Evolutionary conservation across 768 basidiomycete genomes (phyloP), one percentile per base, ranked within the genome.

Genomic region (Naganishia kalamii): DNA sequence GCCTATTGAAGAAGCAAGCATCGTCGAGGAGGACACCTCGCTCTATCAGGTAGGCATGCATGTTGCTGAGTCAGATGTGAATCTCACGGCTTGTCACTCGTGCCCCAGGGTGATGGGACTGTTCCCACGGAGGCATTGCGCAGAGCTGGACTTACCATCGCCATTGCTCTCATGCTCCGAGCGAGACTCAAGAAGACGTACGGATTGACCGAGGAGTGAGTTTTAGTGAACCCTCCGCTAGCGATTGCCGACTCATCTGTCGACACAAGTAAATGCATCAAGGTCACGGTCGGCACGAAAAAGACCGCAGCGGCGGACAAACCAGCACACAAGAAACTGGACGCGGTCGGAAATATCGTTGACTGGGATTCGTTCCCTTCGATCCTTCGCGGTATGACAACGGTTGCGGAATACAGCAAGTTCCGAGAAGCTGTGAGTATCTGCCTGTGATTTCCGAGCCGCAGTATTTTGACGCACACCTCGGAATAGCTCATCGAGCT

Each of bases 271-370:
- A 98, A 96, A 88, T 92, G 92, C 69, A 81, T 83, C 49, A 97
- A 92, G 78, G 96, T 89, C 74, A 83, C 86, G 4, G 78, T 86
- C 4, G 88, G 88, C 21, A 98, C 23, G 21, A 57, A 97, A 83
- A 97, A 97, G 79, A 90, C 86, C 61, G 85, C 89, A 0, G 76
- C 88, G 2, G 93, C 93, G 0, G 94, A 99, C 77, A 89, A 86
- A 72, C 83, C 88, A 15, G 89, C 86, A 4, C 76, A 80, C 1
- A 85, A 84, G 70, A 84, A 85, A 29, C 84, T 86, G 1, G 79
- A 54, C 35, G 47, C 35, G 15, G 47, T 63, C 81, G 43, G 83
- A 84, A 6, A 83, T 91, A 41, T 82, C 83, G 30, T 90, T 90
- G 87, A 84, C 85, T 27, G 83, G 88, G 19, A 77, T 93, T 57